phyloP scores from a whole-genome alignment of 768 basidiomycete genomes.

The Clavaria fumosa region DNA sequence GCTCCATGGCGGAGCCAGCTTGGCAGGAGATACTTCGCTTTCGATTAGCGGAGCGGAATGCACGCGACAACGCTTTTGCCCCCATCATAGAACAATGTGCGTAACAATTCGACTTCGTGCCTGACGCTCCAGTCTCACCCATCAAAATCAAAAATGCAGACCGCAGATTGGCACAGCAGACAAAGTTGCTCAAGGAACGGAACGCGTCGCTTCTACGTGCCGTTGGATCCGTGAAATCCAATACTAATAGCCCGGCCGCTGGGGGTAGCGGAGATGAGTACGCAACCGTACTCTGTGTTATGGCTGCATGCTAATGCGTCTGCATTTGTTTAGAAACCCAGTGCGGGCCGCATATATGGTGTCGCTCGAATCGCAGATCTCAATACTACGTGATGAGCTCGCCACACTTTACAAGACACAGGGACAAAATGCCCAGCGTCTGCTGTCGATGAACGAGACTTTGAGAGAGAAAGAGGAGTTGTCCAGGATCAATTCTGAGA shows the following conservation, averaged over 20 bases:
- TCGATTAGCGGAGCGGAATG: slow-evolving; percentile 72
- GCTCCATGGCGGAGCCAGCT: slow-evolving; percentile 57
- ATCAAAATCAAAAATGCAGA: slow-evolving; percentile 31
- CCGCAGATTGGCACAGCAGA: slow-evolving; percentile 82
- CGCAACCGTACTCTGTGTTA: too few relatives aligned
- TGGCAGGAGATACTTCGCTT: slow-evolving; percentile 76
- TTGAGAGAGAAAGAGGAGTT: slow-evolving; percentile 87
- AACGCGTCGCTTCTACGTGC: slow-evolving; percentile 81
- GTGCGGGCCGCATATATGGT: slow-evolving; percentile 78
- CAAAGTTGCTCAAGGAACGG: slow-evolving; percentile 80
- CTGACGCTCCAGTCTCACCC: slow-evolving; percentile 10
- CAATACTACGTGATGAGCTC: slow-evolving; percentile 79
- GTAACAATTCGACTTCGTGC: slow-evolving; percentile 19
- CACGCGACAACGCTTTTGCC: slow-evolving; percentile 64
- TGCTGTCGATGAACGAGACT: slow-evolving; percentile 89
- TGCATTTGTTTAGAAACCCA: slow-evolving; percentile 69
- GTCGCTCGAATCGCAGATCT: slow-evolving; percentile 89
- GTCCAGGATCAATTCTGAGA: slow-evolving; percentile 68
- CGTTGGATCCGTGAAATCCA: slow-evolving; percentile 54
- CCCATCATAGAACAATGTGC: slow-evolving; percentile 87
- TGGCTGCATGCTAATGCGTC: too few relatives aligned
- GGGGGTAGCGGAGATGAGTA: slow-evolving; percentile 58
- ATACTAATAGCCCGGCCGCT: slow-evolving; percentile 47
- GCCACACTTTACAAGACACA: slow-evolving; percentile 94
- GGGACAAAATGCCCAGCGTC: slow-evolving; percentile 85